Evolutionary conservation across 257 asterid genomes (phyloP).

Genomic region (Jasminum sambac): DNA sequence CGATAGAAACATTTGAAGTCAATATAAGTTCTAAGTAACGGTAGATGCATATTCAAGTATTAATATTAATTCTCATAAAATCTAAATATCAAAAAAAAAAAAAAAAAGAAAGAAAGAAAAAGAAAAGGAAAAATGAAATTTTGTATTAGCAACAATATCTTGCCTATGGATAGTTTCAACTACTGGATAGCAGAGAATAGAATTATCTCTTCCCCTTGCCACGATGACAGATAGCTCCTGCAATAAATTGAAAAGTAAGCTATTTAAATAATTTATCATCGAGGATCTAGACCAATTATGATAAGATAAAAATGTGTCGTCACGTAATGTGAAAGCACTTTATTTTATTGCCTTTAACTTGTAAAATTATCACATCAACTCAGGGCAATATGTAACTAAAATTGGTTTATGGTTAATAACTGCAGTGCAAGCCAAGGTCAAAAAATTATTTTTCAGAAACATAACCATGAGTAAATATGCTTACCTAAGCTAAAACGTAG

Average conservation of each 20-base stretch:
- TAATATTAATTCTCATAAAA: constrained; percentile 3
- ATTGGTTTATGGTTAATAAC: not conserved
- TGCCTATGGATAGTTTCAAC: constrained; percentile 94
- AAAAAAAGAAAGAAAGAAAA: not conserved
- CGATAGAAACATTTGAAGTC: not conserved
- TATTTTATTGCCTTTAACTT: not conserved
- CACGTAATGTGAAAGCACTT: not conserved
- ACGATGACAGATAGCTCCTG: constrained; percentile 96
- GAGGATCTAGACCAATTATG: constrained; percentile 3
- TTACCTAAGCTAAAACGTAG: not conserved
- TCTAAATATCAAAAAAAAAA: not conserved
- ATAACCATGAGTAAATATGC: too few species aligned
- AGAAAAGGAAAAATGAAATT: not conserved
- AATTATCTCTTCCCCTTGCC: constrained; percentile 85
- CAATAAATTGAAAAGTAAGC: constrained; percentile 17
- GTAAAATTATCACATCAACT: not conserved
- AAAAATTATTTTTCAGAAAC: too few species aligned
- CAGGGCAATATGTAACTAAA: not conserved
- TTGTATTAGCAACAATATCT: constrained; percentile 22
- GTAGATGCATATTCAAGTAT: constrained; percentile 7
- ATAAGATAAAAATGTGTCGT: not conserved
- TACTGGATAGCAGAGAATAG: constrained; percentile 67
- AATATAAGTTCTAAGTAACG: constrained; percentile 6
- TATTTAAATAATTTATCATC: constrained; percentile 13
- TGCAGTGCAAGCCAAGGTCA: too few species aligned